Evolutionary conservation across 1,284 basidiomycete species (phyloP), one percentile per base, ranked within the genome.

Genomic region (Stereum hirsutum): DNA sequence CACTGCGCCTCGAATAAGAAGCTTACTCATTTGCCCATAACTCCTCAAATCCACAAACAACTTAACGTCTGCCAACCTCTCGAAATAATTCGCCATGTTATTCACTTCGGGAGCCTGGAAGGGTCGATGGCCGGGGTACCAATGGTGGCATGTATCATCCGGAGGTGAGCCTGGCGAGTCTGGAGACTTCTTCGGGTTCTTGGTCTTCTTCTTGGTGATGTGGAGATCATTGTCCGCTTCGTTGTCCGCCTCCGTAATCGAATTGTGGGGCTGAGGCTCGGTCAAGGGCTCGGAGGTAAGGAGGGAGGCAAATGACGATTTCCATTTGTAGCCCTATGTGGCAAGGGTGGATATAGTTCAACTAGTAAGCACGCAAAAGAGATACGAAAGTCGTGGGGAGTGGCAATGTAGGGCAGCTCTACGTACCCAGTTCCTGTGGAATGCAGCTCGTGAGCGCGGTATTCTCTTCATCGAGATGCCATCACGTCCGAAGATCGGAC

Each of bases 21-120:
- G 70, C 81, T 49, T 53, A 89, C 87, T 58, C 69, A 89, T 79
- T 59, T 94, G 89, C 0, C 89, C 89, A 56, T 91, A 93, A 52
- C 77, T 83, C 51, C 91, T 73, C 45, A 93, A 57, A 59, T 92
- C 89, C 19, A 93, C 48, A 54, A 86, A 91, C 2, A 69, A 74
- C 7, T 70, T 60, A 15, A 79, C 57, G 46, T 72, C 63, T 15
- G 72, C 68, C 19, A 76, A 69, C 23, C 69, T 73, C 6, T 64
- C 67, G 37, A 90, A 65, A 55, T 80, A 89, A 49, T 80, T 74
- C 1, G 81, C 81, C 46, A 93, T 73, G 42, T 81, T 84, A 54
- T 75, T 77, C 3, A 82, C 79, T 59, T 94, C 89, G 1, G 75
- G 73, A 0, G 88, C 73, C 55, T 89, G 75, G 58, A 92, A 91